Evolutionary conservation across 2,329 filamentous ascomycete species (phyloP), one percentile per base, ranked within the genome.

Genomic region (Neocatenulostroma microsporum): DNA sequence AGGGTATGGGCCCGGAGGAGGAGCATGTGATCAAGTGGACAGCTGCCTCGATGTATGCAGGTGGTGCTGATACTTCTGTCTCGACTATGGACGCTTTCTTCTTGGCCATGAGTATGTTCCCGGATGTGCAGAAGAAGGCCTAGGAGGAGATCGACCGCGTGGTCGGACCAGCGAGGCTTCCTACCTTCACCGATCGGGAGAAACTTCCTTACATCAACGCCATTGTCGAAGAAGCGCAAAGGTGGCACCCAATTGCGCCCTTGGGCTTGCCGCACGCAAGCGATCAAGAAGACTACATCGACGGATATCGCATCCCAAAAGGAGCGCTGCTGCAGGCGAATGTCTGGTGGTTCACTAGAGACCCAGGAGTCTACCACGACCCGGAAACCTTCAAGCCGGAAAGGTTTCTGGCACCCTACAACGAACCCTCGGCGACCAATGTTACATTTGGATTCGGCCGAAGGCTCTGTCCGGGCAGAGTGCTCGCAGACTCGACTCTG

Each of bases 161-260:
- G 57, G 1, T 53, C 64, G 0, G 41, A 70, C 3, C 46, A 53
- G 17, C 50, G 47, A 0, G 74, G 76, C 48, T 59, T 73, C n/a
- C 59, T 52, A 63, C 60, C 11, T 58, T 70, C 11, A 42, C 49
- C 2, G 51, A n/a, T 53, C 51, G 6, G 1, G 30, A 35, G 3
- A 39, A 27, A 5, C 27, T 44, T n/a, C 41, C 39, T 10, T 62
- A 62, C 24, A 54, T 61, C 37, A 41, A 50, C 8, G 51, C 54
- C 2, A 39, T 59, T 3, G 47, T 61, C 27, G 48, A 55, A 0
- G 62, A 66, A 5, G 50, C 54, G 2, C 46, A 57, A 40, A 41
- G 59, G 28, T 60, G 56, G 55, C 36, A 50, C 17, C 56, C 53
- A 23, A 49, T 55, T 13, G 26, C 31, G 11, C 40, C 44, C 3